A percentile compares a stretch with the other conserved stretches of the same genome.
phyloP scores from a whole-genome alignment of 306 rosid species.

The Ochetophila trinervis region DNA sequence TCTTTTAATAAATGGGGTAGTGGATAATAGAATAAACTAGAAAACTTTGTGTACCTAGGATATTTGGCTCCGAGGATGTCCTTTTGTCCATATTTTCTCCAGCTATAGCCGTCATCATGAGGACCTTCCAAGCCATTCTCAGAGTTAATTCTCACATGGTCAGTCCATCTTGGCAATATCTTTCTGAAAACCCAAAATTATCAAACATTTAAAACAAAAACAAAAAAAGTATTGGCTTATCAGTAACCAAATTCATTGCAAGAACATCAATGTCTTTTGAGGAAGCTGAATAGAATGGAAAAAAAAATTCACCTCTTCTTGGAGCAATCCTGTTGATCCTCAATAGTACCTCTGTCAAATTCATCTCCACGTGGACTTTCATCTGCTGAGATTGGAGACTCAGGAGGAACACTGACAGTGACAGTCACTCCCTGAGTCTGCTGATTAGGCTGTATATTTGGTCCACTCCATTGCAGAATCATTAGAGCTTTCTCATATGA shows the following conservation, averaged over 20 bases:
- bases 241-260: neutral
- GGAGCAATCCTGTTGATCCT: constrained; percentile 43
- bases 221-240: constrained; percentile 8
- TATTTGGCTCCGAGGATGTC: constrained; percentile 73
- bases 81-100: constrained; percentile 96
- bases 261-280: neutral
- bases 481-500: constrained; percentile 68
- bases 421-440: constrained; percentile 19
- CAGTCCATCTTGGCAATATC: constrained; percentile 60
- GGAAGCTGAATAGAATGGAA: constrained; percentile 1
- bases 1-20: neutral
- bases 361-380: constrained; percentile 58
- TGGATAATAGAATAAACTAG: neutral
- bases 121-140: constrained; percentile 65
- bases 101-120: constrained; percentile 62
- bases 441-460: constrained; percentile 22
- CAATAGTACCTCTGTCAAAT: constrained; percentile 32
- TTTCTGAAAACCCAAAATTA: constrained; percentile 51
- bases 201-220: neutral
- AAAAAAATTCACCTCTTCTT: constrained; percentile 64
- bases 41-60: constrained; percentile 56
- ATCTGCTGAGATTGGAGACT: constrained; percentile 47
- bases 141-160: constrained; percentile 52
- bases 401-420: constrained; percentile 27
- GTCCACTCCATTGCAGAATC: constrained; percentile 48